Base-by-base conservation (phyloP, 73 alveolate genomes). In the Blepharisma stoltei region DNA sequence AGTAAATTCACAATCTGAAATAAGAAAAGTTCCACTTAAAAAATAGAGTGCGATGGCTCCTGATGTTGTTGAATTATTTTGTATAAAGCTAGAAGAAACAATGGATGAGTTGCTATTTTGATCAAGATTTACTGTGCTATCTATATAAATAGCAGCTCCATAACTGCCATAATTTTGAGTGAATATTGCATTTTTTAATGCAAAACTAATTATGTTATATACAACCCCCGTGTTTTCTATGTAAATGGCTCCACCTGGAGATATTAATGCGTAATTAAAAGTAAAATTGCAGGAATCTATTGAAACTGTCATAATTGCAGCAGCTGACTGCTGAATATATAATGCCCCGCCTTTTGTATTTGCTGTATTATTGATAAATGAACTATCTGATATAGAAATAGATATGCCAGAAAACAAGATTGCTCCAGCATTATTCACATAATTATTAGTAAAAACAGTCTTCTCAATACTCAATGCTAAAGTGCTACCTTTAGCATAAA, bases 51-150 rank as follows among this genome's bases (percentile, higher is more conserved):
- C 41, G 3, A 32, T 0, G 3, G 41, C 41, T 32, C 87, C 87
- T 23, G 76, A 76, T 1, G 11, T 38, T n/a, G 83, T 86, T 9
- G 87, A 37, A 46, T 80, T 70, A 46, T 73, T 80, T 20, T 44
- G 0, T 3, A 5, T 7, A 18, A 76, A 6, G 4, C 38, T 14
- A 2, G 45, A 60, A 38, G 46, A 14, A 52, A 52, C 66, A 14
- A 52, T 0, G 0, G 66, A 20, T 52, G n/a, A 20, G 23, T 52
- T 52, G 66, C 66, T 20, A 52, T 52, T 14, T 32, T 32, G 23
- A 14, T 52, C 27, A 14, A 52, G 23, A 52, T 4, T 20, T 52
- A 11, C 66, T 52, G 27, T 20, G 23, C 66, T 52, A 20, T 32
- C 41, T 3, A 32, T 4, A 52, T 52, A 52, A 52, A 52, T 3